Evolutionary conservation across 2,329 filamentous ascomycete genomes (phyloP).

Genomic region (Metarhizium brunneum): DNA sequence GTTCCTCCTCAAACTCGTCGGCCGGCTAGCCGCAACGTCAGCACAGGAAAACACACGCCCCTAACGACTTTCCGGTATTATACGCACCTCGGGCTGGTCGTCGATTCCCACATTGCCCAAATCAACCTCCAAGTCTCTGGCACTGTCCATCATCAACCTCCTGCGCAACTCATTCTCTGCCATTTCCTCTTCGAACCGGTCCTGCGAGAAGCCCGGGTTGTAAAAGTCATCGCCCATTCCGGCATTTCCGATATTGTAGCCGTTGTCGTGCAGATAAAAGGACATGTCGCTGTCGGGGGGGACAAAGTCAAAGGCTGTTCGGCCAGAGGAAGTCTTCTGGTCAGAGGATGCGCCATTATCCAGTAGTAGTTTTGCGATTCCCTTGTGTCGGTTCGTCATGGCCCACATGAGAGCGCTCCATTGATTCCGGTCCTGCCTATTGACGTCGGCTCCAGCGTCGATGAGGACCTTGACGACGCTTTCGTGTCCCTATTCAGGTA

Average conservation of each 20-base stretch:
- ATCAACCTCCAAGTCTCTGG: constrained; percentile 92
- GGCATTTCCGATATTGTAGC: constrained; percentile 77
- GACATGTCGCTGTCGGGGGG: constrained; percentile 94
- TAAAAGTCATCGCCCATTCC: constrained; percentile 88
- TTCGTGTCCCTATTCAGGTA: constrained; percentile 62
- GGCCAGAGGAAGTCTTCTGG: constrained; percentile 85
- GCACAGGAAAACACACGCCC: not conserved
- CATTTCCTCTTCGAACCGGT: constrained; percentile 93
- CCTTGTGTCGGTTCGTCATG: constrained; percentile 97
- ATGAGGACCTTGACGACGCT: constrained; percentile 77
- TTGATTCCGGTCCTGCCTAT: constrained; percentile 89
- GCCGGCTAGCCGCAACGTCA: constrained; percentile 38
- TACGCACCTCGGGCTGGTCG: constrained; percentile 77
- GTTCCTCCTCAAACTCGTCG: constrained; percentile 79
- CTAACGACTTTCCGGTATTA: not conserved
- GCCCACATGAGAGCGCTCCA: constrained; percentile 99
- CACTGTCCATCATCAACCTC: constrained; percentile 99
- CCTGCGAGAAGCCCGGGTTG: constrained; percentile 81
- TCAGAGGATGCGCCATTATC: constrained; percentile 94
- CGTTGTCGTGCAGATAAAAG: constrained; percentile 88
- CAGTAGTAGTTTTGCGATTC: constrained; percentile 83
- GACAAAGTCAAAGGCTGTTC: constrained; percentile 92
- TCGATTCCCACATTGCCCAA: constrained; percentile 92
- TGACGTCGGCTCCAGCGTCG: constrained; percentile 77
- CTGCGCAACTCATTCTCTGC: constrained; percentile 92